Base-by-base conservation (phyloP, 2,329 filamentous ascomycete species). In the Aspergillus oerlinghausenensis region DNA sequence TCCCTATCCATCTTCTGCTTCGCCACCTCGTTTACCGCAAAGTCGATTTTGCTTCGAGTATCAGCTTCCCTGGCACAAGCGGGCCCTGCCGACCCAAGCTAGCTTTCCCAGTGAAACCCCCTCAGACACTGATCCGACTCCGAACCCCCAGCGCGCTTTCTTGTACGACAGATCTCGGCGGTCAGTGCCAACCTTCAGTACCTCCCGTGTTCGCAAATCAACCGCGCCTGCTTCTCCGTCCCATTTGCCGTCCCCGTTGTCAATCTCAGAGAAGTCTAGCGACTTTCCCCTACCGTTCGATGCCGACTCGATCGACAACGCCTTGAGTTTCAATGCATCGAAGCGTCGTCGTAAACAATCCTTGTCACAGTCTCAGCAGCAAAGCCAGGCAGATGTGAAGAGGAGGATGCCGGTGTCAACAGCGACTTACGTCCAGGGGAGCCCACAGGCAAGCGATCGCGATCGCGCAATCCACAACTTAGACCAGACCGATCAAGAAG, bases 91-190 rank as follows among this genome's bases (percentile, higher is more conserved):
- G 47, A 63, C 66, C 43, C 64, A 63, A 55, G 49, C 51, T 52
- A 59, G 63, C 60, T 55, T 55, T 56, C 43, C 79, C 63, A 79
- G 81, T 72, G 77, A 79, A 66, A 79, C 76, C 29, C 75, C 73
- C 55, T 70, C 74, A 64, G 80, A 79, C 57, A 79, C 80, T 49
- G 79, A 79, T 52, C 76, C 80, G 56, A 75, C 79, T n/a, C 73
- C 80, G 57, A 77, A 79, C 57, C 80, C 79, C 52, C 78, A 78
- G 55, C 71, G 72, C 56, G 68, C 68, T 42, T 63, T 71, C 49
- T 68, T 71, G 63, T 70, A 75, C 56, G 69, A 73, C 63, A 66
- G 65, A 52, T 62, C 61, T 60, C 67, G 68, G 53, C 71, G 66
- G 59, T 69, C 69, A 40, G 62, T 68, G 51, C 60, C 67, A 53